Percentiles rank a stretch among this genome's conserved stretches.
Evolutionary conservation across 2,329 filamentous ascomycete genomes (phyloP).

Genomic region (Grosmannia penicillata): DNA sequence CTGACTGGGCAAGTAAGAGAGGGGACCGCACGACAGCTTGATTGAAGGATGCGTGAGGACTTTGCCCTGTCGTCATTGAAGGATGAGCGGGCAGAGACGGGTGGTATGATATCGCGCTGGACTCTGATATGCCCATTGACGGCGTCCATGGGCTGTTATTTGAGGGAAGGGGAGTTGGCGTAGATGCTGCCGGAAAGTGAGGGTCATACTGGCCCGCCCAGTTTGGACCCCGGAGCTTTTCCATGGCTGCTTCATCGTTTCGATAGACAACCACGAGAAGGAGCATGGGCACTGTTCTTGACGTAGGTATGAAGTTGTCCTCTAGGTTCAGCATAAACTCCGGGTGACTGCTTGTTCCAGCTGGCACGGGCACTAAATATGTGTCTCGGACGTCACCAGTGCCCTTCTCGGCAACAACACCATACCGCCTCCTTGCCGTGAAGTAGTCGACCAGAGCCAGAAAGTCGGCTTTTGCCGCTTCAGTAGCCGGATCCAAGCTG

Average conservation of each 20-base stretch:
- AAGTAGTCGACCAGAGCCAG: slow-evolving; percentile 81
- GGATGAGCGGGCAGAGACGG: background rate
- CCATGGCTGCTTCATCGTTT: slow-evolving; percentile 32
- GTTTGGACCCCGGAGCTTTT: slow-evolving; percentile 19
- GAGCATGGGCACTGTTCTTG: slow-evolving; percentile 59
- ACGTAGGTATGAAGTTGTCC: slow-evolving; percentile 62
- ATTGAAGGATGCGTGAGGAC: too few species aligned
- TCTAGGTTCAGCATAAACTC: slow-evolving; percentile 83
- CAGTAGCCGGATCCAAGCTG: slow-evolving; percentile 49
- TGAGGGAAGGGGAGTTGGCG: slow-evolving; percentile 13
- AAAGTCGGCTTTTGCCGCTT: slow-evolving; percentile 48
- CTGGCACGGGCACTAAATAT: slow-evolving; percentile 75
- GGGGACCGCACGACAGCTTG: too few species aligned
- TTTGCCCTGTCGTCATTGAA: background rate
- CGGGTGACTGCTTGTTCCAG: slow-evolving; percentile 55
- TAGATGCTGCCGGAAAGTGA: slow-evolving; percentile 13
- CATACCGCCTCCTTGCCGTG: slow-evolving; percentile 64
- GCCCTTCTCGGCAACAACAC: slow-evolving; percentile 67
- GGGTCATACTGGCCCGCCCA: slow-evolving; percentile 18
- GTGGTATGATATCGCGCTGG: background rate
- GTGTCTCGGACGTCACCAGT: slow-evolving; percentile 70
- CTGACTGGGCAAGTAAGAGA: slow-evolving; percentile 8
- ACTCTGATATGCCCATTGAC: too few species aligned
- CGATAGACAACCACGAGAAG: slow-evolving; percentile 76
- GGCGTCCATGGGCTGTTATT: too few species aligned